phyloP scores from a whole-genome alignment of 164 flowering plant genomes.

The Saururus chinensis region DNA sequence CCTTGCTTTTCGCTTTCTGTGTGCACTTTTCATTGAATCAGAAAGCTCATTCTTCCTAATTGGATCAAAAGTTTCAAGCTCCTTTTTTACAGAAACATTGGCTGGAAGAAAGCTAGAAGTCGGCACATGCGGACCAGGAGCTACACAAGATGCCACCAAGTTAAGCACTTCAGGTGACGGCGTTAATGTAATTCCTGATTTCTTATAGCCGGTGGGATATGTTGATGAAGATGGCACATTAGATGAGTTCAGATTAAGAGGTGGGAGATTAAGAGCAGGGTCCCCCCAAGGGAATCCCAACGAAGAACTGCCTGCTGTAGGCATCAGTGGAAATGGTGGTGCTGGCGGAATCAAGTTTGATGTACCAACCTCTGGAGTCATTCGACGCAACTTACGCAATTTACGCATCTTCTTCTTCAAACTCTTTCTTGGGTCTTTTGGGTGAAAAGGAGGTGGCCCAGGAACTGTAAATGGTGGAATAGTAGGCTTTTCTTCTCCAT shows the following conservation, averaged over 20 bases:
- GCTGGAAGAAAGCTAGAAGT: slow-evolving; percentile 21
- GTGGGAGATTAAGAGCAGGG: slow-evolving; percentile 24
- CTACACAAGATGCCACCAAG: slow-evolving; percentile 52
- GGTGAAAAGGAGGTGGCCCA: slow-evolving; percentile 63
- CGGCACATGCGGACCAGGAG: slow-evolving; percentile 31
- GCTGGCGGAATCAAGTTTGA: slow-evolving; percentile 18
- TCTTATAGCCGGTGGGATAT: slow-evolving; percentile 17
- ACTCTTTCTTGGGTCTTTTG: slow-evolving; percentile 65
- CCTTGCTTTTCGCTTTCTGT: slow-evolving; percentile 15
- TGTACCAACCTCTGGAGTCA: slow-evolving; percentile 20
- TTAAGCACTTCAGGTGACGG: slow-evolving; percentile 68
- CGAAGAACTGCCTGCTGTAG: slow-evolving; percentile 12
- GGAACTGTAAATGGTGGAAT: slow-evolving; percentile 86
- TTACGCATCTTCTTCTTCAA: slow-evolving; percentile 45
- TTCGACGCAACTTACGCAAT: slow-evolving; percentile 14
- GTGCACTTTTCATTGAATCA: slow-evolving; percentile 14
- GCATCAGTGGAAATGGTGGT: slow-evolving; percentile 21
- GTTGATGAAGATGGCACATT: slow-evolving; percentile 26
- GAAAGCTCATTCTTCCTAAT: slow-evolving; percentile 10
- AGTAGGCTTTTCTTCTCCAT: slow-evolving; percentile 58
- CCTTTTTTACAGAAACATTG: slow-evolving; percentile 17
- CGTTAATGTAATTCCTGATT: slow-evolving; percentile 24
- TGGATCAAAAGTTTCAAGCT: slow-evolving; percentile 7
- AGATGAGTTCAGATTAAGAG: slow-evolving; percentile 19
- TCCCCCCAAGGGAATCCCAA: slow-evolving; percentile 29